Evolutionary conservation across 2,329 filamentous ascomycete genomes (phyloP).

Genomic region (Zarea fungicola): DNA sequence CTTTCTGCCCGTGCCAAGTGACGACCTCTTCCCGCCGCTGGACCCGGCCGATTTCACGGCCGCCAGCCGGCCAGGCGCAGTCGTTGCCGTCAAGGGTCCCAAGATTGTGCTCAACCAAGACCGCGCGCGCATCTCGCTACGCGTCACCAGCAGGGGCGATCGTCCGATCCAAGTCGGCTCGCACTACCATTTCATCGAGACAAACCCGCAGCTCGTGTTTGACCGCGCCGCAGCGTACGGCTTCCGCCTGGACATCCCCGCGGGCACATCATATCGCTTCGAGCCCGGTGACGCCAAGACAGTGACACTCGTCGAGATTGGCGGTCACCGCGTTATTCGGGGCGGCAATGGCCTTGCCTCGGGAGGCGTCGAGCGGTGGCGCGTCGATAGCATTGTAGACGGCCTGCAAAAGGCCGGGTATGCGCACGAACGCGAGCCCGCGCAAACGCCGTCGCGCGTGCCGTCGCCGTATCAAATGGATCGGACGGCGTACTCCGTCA

Average conservation of each 20-base stretch:
- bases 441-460: conserved; percentile 61
- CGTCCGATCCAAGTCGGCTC: conserved; percentile 84
- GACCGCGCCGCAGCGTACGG: conserved; percentile 80
- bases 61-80: conserved; percentile 69
- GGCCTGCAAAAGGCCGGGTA: conserved; percentile 70
- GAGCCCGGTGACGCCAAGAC: conserved; percentile 92
- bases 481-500: conserved; percentile 70
- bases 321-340: conserved; percentile 69
- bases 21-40: conserved; percentile 61
- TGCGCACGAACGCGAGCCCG: conserved; percentile 67
- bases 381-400: conserved; percentile 60
- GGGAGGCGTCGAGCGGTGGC: conserved; percentile 61
- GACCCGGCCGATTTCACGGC: conserved; percentile 61
- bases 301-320: conserved; percentile 84
- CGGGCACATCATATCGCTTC: conserved; percentile 87
- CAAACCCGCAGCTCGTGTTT: conserved; percentile 85
- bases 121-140: conserved; percentile 65
- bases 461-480: no score
- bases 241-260: conserved; percentile 81
- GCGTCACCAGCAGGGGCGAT: conserved; percentile 85
- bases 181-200: conserved; percentile 94
- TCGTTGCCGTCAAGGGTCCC: conserved; percentile 64
- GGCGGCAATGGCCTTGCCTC: conserved; percentile 79
- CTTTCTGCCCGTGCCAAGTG: conserved; percentile 74
- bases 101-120: conserved; percentile 68